These are phyloP conservation scores for Metahyphopichia silvanorum DNA, from an alignment of 805 yeast genomes.

Conservation along the genomic window DNA sequence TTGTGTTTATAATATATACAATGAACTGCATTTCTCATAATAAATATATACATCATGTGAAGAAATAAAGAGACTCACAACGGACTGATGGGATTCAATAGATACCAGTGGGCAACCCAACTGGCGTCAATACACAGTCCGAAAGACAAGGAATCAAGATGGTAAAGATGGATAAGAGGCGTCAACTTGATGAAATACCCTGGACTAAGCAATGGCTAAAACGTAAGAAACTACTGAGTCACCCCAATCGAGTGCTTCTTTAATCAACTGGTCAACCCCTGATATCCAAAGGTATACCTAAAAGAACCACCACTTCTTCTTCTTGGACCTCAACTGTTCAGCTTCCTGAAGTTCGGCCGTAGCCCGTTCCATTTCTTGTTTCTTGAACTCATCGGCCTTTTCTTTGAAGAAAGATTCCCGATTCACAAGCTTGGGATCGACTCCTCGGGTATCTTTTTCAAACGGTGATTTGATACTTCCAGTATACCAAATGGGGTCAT, in stretches of 20 bases:
- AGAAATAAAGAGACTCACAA: too few relatives aligned
- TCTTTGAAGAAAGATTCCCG: conserved; percentile 47
- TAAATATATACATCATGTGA: too few relatives aligned
- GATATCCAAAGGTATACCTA: too few relatives aligned
- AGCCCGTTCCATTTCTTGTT: conserved; percentile 33
- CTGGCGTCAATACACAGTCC: too few relatives aligned
- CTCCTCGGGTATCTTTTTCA: conserved; percentile 44
- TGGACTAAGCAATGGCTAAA: too few relatives aligned
- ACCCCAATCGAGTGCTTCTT: not conserved
- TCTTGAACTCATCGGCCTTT: conserved; percentile 37
- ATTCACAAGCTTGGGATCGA: conserved; percentile 34
- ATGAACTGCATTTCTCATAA: not conserved
- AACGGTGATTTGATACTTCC: conserved; percentile 70
- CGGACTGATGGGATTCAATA: too few relatives aligned
- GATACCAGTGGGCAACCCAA: too few relatives aligned
- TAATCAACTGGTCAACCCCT: too few relatives aligned
- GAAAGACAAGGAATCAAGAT: too few relatives aligned
- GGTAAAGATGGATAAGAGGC: too few relatives aligned
- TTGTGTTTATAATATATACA: conserved; percentile 2
- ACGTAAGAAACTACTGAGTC: too few relatives aligned
- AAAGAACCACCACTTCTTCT: conserved; percentile 16
- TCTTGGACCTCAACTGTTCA: conserved; percentile 19
- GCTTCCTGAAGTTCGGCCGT: conserved; percentile 26
- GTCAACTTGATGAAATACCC: too few relatives aligned
- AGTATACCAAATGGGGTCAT: conserved; percentile 82